Evolutionary conservation across 495 filamentous ascomycete species (phyloP).

Genomic region (Aspergillus olivimuriae): DNA sequence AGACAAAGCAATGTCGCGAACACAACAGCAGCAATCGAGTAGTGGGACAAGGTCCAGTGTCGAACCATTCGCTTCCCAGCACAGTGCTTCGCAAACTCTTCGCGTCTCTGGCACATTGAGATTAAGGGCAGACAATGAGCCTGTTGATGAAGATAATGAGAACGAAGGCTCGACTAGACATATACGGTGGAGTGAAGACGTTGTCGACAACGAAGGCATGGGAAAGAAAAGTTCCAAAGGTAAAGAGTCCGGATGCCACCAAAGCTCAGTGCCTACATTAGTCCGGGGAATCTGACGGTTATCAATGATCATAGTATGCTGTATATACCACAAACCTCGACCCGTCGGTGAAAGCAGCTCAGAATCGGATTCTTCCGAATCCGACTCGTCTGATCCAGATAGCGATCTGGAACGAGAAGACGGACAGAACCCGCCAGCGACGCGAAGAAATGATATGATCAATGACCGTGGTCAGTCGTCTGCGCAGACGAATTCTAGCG

Average conservation of each 20-base stretch:
- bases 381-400: slow-evolving; percentile 56
- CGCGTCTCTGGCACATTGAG: slow-evolving; percentile 26
- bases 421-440: slow-evolving; percentile 11
- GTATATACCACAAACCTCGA: slow-evolving; percentile 88
- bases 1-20: slow-evolving; percentile 22
- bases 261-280: not conserved
- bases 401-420: slow-evolving; percentile 43
- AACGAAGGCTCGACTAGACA: slow-evolving; percentile 30
- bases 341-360: slow-evolving; percentile 80
- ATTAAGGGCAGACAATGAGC: slow-evolving; percentile 29
- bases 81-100: slow-evolving; percentile 6
- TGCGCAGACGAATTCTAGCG: slow-evolving; percentile 23
- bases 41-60: slow-evolving; percentile 11
- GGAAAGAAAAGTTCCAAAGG: slow-evolving; percentile 93
- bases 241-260: too few relatives aligned
- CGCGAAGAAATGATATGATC: slow-evolving; percentile 1
- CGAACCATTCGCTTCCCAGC: slow-evolving; percentile 14
- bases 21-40: slow-evolving; percentile 11
- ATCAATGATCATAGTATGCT: slow-evolving; percentile 84
- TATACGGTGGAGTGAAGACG: slow-evolving; percentile 89
- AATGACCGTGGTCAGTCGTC: slow-evolving; percentile 13
- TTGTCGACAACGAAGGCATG: slow-evolving; percentile 93
- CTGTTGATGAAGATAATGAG: slow-evolving; percentile 3
- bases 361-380: slow-evolving; percentile 59
- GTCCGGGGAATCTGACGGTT: not conserved